phyloP scores from a whole-genome alignment of 2,329 filamentous ascomycete genomes.

The Ascochyta fabae region DNA sequence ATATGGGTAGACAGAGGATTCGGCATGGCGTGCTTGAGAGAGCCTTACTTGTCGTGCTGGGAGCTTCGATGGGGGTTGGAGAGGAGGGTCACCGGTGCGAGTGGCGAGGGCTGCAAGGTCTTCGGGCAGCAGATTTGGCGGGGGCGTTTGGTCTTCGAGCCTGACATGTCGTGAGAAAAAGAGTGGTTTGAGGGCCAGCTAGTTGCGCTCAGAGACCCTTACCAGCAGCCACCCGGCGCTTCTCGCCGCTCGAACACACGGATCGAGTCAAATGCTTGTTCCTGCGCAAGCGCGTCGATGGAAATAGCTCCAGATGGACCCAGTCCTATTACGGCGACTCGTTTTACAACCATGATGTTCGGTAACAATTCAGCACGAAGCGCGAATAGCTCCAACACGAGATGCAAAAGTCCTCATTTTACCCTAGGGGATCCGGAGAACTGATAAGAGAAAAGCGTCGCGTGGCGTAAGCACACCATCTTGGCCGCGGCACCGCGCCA shows the following conservation, averaged over 20 bases:
- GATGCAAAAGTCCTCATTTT: background rate
- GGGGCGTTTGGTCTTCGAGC: conserved; percentile 31
- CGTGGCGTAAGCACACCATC: conserved; percentile 7
- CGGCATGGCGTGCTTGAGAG: conserved; percentile 29
- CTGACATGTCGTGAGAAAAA: conserved; percentile 15
- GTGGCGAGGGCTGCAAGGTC: conserved; percentile 27
- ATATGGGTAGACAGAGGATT: conserved; percentile 60
- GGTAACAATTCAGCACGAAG: background rate
- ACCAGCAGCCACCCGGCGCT: conserved; percentile 68
- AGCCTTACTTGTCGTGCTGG: conserved; percentile 26
- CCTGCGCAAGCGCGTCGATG: conserved; percentile 65
- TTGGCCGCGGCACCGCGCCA: background rate
- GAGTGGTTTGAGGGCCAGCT: background rate
- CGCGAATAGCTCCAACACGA: background rate
- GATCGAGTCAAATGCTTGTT: conserved; percentile 64
- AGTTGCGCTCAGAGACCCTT: conserved; percentile 26
- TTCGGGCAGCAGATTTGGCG: conserved; percentile 28
- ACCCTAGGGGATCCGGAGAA: conserved; percentile 2
- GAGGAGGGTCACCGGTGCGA: conserved; percentile 27
- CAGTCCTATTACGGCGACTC: conserved; percentile 66
- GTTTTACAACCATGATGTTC: conserved; percentile 24
- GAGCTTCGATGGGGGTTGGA: conserved; percentile 25
- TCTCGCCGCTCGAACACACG: conserved; percentile 68
- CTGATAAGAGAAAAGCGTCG: conserved; percentile 10
- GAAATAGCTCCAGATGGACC: conserved; percentile 67